A percentile compares a stretch with the other conserved stretches of the same genome.
Evolutionary conservation across 805 yeast species (phyloP).

Genomic region (Saturnispora mendoncae): DNA sequence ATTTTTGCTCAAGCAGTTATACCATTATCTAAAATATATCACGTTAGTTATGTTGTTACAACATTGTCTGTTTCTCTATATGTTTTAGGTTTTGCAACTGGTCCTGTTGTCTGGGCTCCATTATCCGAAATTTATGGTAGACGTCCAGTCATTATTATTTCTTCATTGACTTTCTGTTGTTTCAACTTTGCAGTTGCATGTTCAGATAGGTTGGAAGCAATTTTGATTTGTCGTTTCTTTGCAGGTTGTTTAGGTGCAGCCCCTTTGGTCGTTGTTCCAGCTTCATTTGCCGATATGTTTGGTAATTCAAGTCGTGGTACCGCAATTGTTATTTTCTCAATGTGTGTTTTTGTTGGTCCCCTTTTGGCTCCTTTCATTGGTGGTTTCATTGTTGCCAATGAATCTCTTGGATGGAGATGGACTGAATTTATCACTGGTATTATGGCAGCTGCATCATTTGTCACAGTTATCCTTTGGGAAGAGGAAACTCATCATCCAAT

Average conservation of each 20-base stretch:
- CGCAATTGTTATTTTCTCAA: slow-evolving; percentile 62
- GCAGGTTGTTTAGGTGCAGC: slow-evolving; percentile 80
- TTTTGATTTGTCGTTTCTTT: slow-evolving; percentile 69
- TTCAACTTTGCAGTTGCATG: slow-evolving; percentile 70
- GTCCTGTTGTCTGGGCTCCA: slow-evolving; percentile 90
- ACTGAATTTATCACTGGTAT: slow-evolving; percentile 63
- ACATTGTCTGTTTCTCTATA: slow-evolving; percentile 69
- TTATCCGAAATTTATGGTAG: slow-evolving; percentile 74
- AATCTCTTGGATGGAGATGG: slow-evolving; percentile 76
- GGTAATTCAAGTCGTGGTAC: slow-evolving; percentile 59
- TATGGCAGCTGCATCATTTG: slow-evolving; percentile 34
- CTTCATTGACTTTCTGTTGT: slow-evolving; percentile 46
- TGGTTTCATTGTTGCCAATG: slow-evolving; percentile 49
- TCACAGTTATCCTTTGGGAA: slow-evolving; percentile 35
- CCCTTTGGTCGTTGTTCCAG: slow-evolving; percentile 79
- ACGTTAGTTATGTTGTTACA: slow-evolving; percentile 60
- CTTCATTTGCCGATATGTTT: slow-evolving; percentile 77
- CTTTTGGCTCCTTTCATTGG: slow-evolving; percentile 75
- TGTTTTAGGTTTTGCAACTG: slow-evolving; percentile 90
- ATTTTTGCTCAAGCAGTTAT: slow-evolving; percentile 58
- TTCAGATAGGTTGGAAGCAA: slow-evolving; percentile 70
- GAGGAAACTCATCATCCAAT: slow-evolving; percentile 70
- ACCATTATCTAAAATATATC: slow-evolving; percentile 41
- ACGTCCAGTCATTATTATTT: slow-evolving; percentile 46
- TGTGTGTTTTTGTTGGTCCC: slow-evolving; percentile 74